Evolutionary conservation across 208 protist genomes (phyloP).

Genomic region (Angomonas ambiguus): DNA sequence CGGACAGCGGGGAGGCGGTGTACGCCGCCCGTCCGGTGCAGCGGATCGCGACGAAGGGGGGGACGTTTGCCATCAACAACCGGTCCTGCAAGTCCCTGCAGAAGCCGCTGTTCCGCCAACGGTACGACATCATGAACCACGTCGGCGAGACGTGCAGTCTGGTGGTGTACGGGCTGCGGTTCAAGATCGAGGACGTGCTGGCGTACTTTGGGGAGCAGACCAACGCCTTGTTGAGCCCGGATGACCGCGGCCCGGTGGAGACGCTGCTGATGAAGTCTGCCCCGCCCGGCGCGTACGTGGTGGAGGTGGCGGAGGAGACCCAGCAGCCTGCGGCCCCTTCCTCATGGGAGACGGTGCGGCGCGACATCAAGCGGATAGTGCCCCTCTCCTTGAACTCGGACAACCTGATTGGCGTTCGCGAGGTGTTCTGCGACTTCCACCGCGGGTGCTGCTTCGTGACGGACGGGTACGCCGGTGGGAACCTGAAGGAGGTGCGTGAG

Average conservation of each 20-base stretch:
- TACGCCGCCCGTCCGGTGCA: background rate
- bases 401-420: background rate
- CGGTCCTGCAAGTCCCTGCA: background rate
- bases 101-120: background rate
- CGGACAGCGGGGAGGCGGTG: background rate
- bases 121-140: background rate
- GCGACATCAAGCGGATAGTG: background rate
- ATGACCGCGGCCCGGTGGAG: background rate
- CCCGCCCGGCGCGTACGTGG: background rate
- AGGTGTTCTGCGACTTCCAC: conserved; percentile 11
- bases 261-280: background rate
- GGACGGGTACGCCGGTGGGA: conserved; percentile 36
- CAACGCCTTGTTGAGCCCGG: background rate
- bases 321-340: too few species aligned
- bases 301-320: background rate
- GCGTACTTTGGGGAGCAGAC: background rate
- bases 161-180: background rate
- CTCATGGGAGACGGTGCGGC: background rate
- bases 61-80: background rate
- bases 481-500: conserved; percentile 17
- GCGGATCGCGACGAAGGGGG: background rate
- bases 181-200: background rate
- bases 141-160: background rate
- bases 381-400: conserved; percentile 6
- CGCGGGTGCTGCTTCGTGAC: conserved; percentile 15